Base-by-base conservation (phyloP, 2,329 filamentous ascomycete genomes). In the Fusarium buharicum region DNA sequence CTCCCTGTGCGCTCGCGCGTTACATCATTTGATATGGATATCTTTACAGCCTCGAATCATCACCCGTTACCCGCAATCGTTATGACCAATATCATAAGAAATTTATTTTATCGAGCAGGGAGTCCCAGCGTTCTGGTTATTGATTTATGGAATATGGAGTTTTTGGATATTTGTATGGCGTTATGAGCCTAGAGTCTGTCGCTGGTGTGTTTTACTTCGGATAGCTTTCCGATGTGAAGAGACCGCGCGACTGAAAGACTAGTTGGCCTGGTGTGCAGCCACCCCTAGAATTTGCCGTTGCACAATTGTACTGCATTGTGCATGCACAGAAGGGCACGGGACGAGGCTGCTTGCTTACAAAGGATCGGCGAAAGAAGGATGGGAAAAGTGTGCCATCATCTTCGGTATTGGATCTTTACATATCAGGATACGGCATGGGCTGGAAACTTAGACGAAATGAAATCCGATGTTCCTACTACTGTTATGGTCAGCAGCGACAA, bases 61-160 rank as follows among this genome's bases (percentile, higher is more conserved):
- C 16, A 56, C 38, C 11, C 33, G 43, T 33, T 24, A 60, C n/a
- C 6, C 41, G 47, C 41, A 30, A 33, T 47, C 47, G 41, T 47
- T 17, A 30, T 48, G 55, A 30, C 37, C 50, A 50, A 55, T 40
- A 38, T 34, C 34, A 54, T 50, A 43, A 45, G 50, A 59, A 53
- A 63, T 59, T 59, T 54, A 40, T 48, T 55, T 43, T 24, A 24
- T 66, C 41, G 47, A 69, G 67, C 67, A 61, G 55, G 67, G 67
- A 70, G 67, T 70, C 63, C 66, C 52, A 70, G 67, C 67, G 67
- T 70, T 66, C 55, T 55, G 46, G 47, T 43, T 48, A 65, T 62
- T 63, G 46, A 36, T 53, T 55, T 58, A 31, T 43, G 38, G 53
- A 37, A 49, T 43, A 47, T 13, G 67, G 63, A 61, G 51, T 59